Base-by-base conservation (phyloP, 2,329 filamentous ascomycete genomes). In the Diaporthe humulicola region DNA sequence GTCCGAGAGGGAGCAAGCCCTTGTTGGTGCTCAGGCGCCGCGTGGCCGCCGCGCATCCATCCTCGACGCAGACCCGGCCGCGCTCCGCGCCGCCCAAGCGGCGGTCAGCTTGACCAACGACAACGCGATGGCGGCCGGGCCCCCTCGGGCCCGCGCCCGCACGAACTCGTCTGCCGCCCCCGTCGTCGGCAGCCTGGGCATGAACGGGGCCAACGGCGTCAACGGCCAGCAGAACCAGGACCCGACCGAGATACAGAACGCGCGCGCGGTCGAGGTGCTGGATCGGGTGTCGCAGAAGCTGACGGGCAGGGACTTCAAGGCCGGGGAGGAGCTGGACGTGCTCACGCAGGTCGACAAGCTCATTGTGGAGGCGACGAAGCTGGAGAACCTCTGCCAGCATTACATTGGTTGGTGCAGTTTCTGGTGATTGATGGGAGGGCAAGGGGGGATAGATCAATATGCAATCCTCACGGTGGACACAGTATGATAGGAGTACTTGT, bases 341-440 rank as follows among this genome's bases (percentile, higher is more conserved):
- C 92, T 94, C 73, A 91, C 92, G 76, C 97, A 99, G 85, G 97
- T 99, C 7, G 96, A 98, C 84, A 96, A 97, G 84, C 87, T 99
- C 80, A 94, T 99, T 79, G 93, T 94, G 76, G 96, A 99, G 87
- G 97, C 97, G 30, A 99, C 97, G 9, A 98, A 97, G 81, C 88
- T 98, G 79, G 97, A 98, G 89, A 98, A 98, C 83, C 87, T 99
- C 76, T 99, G 97, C 83, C 97, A 98, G 88, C 97, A 98, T 87
- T 99, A 98, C 83, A 98, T 98, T 80, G 97, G 97, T 77, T 98
- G 96, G 96, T 98, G 96, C 86, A 97, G 95, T 85, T 98, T 98
- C 89, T 98, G 96, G 96, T 98, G 85, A 82, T 56, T 28, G 19
- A n/a, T n/a, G 10, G 10, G 40, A 54, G 28, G 10, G 40, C 50